Percentiles rank a stretch among this genome's conserved stretches.
Evolutionary conservation across 1,284 basidiomycete genomes (phyloP).

Genomic region (Puccinia polysora): DNA sequence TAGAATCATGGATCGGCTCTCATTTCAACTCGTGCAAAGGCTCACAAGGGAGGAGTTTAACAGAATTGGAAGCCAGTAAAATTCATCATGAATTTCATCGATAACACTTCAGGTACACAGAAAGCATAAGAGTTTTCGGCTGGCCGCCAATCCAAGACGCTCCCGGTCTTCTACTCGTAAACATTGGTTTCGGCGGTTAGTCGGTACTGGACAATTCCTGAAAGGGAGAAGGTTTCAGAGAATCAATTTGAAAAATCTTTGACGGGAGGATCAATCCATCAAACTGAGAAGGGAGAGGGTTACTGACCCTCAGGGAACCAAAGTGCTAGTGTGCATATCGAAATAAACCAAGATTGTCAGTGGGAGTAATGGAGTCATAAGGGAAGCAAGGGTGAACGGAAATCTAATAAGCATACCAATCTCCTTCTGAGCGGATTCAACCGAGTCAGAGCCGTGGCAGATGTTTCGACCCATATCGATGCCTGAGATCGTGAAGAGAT

Average conservation of each 20-base stretch:
- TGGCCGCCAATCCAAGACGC: no score
- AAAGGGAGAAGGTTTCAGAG: neutral
- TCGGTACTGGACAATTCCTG: constrained; percentile 40
- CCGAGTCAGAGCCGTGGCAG: constrained; percentile 81
- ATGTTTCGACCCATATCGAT: constrained; percentile 63
- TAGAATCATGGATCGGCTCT: no score
- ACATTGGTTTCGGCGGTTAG: constrained; percentile 36
- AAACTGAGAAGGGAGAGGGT: neutral
- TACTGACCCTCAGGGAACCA: constrained; percentile 57
- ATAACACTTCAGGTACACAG: no score
- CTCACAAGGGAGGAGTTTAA: no score
- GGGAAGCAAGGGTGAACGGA: constrained; percentile 45
- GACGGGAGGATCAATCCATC: constrained; percentile 50
- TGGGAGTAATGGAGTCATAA: neutral
- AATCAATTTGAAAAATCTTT: neutral
- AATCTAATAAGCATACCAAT: constrained; percentile 62
- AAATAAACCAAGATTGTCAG: neutral
- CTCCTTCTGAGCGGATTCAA: constrained; percentile 52
- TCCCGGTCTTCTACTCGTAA: constrained; percentile 42
- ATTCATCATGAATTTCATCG: no score
- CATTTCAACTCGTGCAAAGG: no score
- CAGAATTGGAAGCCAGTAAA: no score
- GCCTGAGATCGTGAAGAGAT: constrained; percentile 79
- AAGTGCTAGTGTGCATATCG: constrained; percentile 70
- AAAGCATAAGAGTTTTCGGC: no score